phyloP scores from a whole-genome alignment of 306 rosid genomes.

The Cicer judaicum region DNA sequence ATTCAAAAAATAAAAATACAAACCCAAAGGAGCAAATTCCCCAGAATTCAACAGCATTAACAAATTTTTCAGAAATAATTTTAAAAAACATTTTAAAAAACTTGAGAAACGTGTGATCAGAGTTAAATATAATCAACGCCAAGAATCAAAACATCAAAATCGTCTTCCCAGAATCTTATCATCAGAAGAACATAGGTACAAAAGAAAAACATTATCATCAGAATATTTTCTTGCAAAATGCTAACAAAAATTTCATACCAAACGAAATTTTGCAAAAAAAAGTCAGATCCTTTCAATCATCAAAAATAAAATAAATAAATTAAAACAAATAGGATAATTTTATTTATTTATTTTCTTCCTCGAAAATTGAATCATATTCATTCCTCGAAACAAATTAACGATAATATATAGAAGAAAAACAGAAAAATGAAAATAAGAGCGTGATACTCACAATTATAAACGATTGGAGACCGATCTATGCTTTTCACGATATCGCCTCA shows the following conservation, averaged over 20 bases:
- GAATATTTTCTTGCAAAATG: too few relatives aligned
- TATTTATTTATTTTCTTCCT: too few relatives aligned
- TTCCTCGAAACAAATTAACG: neutral
- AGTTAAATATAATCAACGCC: neutral
- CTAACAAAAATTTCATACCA: neutral
- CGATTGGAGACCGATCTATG: neutral
- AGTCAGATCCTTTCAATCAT: neutral
- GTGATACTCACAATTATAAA: slow-evolving; percentile 34
- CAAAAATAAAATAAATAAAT: neutral
- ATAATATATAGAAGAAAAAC: neutral
- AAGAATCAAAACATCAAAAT: neutral
- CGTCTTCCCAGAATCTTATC: too few relatives aligned
- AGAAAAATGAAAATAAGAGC: neutral
- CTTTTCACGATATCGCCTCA: slow-evolving; percentile 1
- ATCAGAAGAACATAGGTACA: too few relatives aligned
- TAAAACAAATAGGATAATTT: too few relatives aligned
- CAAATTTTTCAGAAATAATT: neutral
- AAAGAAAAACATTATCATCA: too few relatives aligned
- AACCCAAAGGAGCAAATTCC: too few relatives aligned
- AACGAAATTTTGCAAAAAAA: neutral
- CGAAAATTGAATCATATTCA: neutral
- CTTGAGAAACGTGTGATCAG: too few relatives aligned
- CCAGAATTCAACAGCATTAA: neutral
- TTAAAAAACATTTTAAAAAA: too few relatives aligned
- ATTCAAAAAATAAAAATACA: too few relatives aligned